Percentiles rank a stretch among this genome's conserved stretches.
Evolutionary conservation across 2,329 filamentous ascomycete genomes (phyloP).

Genomic region (Aspergillus arachidicola): DNA sequence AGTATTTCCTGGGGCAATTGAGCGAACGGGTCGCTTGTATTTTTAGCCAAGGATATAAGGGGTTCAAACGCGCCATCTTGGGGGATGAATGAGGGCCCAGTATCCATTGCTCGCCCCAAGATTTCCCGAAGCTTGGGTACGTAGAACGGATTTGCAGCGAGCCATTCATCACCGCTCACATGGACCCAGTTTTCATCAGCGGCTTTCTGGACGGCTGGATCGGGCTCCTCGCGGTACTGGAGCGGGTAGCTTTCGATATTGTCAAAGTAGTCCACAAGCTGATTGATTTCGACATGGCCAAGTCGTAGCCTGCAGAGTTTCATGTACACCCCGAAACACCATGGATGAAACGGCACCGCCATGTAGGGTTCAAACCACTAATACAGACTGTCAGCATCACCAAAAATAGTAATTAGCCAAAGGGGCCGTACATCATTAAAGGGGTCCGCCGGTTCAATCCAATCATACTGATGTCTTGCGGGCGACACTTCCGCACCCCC

Average conservation of each 20-base stretch:
- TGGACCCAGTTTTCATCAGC: background rate
- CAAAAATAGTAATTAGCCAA: background rate
- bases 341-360: conserved; percentile 1
- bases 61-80: background rate
- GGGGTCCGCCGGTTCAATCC: background rate
- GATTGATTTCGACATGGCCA: background rate
- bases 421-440: background rate
- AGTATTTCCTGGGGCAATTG: background rate
- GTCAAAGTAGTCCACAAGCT: background rate
- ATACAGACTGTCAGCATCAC: too few relatives aligned
- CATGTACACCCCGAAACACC: conserved; percentile 3
- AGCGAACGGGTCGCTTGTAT: background rate
- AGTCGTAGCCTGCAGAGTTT: background rate
- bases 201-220: background rate
- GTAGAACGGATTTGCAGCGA: conserved; percentile 7
- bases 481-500: too few relatives aligned
- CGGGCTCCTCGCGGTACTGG: background rate
- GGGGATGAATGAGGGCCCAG: background rate
- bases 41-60: background rate
- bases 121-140: background rate
- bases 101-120: background rate
- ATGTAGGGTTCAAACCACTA: too few relatives aligned
- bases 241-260: background rate
- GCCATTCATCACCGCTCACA: background rate
- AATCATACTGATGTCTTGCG: too few relatives aligned